A percentile compares a stretch with the other conserved stretches of the same genome.
Evolutionary conservation across 1,139 yeast genomes (phyloP).

Genomic region (Candida pseudoviswanathii): DNA sequence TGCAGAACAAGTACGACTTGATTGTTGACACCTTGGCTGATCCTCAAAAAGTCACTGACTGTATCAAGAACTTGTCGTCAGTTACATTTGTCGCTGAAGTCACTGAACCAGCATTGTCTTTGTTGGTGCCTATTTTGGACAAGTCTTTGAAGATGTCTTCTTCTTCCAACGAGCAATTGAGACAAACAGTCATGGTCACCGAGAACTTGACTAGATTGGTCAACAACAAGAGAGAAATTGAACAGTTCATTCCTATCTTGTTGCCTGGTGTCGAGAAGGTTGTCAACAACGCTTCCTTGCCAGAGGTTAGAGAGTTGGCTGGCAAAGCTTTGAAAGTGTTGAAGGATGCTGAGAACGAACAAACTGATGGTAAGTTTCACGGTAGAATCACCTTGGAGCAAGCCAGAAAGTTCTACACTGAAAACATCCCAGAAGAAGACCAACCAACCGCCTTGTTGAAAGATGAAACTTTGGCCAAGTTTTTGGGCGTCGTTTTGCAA

Average conservation of each 20-base stretch:
- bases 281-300: constrained; percentile 85
- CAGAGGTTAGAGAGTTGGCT: constrained; percentile 95
- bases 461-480: constrained; percentile 31
- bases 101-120: constrained; percentile 90
- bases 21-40: constrained; percentile 88
- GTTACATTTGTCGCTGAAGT: constrained; percentile 99
- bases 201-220: constrained; percentile 96
- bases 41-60: constrained; percentile 84
- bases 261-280: constrained; percentile 91
- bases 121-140: constrained; percentile 89
- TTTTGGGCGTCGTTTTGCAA: constrained; percentile 58
- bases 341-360: constrained; percentile 75
- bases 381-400: constrained; percentile 66
- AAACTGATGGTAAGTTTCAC: constrained; percentile 69
- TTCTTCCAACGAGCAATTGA: constrained; percentile 90
- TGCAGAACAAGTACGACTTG: constrained; percentile 80
- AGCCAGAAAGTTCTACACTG: constrained; percentile 49
- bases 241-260: constrained; percentile 79
- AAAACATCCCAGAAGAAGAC: constrained; percentile 33
- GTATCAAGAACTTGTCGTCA: constrained; percentile 86
- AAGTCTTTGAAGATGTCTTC: constrained; percentile 88
- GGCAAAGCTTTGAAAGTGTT: constrained; percentile 80
- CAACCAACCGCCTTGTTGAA: constrained; percentile 21
- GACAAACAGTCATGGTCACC: constrained; percentile 95
- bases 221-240: constrained; percentile 90